phyloP scores from a whole-genome alignment of 176 grass and related monocot species.

The Avena atlantica region DNA sequence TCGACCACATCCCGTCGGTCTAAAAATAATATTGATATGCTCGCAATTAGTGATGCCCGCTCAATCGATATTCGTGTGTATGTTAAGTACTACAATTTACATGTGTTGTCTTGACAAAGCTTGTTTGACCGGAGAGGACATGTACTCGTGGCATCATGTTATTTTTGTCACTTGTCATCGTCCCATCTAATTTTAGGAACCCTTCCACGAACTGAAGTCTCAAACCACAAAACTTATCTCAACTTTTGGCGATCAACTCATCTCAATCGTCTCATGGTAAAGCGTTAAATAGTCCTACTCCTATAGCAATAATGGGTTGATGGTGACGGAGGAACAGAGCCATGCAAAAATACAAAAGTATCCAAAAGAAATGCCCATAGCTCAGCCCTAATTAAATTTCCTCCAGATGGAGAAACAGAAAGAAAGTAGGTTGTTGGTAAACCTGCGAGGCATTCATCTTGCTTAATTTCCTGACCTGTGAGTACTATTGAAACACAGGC shows the following conservation, averaged over 20 bases:
- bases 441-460: constrained; percentile 11
- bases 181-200: not conserved
- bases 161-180: too few relatives aligned
- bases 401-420: not conserved
- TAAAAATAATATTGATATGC: too few relatives aligned
- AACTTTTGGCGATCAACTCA: not conserved
- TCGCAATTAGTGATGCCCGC: too few relatives aligned
- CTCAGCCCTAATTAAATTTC: not conserved
- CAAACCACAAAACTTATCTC: not conserved
- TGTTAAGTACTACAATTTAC: too few relatives aligned
- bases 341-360: not conserved
- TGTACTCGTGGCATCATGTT: too few relatives aligned
- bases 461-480: not conserved
- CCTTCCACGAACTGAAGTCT: not conserved
- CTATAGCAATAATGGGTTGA: not conserved
- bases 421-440: constrained; percentile 2
- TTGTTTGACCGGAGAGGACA: too few relatives aligned
- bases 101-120: too few relatives aligned
- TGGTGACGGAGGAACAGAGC: not conserved
- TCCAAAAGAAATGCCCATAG: not conserved
- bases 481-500: not conserved
- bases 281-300: not conserved
- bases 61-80: too few relatives aligned
- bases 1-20: too few relatives aligned
- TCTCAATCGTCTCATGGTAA: not conserved